phyloP scores from a whole-genome alignment of 176 grass and related monocot species.

The Melocanna baccifera region DNA sequence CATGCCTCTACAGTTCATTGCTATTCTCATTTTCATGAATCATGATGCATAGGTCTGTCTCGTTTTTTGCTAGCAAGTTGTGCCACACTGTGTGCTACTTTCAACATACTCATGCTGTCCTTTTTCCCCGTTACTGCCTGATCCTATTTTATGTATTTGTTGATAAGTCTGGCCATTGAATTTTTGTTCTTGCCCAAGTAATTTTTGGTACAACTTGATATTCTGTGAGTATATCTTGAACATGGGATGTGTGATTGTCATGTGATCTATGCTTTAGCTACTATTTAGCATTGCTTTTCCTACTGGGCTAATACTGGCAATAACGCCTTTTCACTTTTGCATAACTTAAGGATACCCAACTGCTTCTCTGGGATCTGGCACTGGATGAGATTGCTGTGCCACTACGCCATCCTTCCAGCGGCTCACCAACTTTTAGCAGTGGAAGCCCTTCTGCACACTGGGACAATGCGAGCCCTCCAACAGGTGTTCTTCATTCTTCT shows the following conservation, averaged over 20 bases:
- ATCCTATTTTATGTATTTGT: constrained; percentile 10
- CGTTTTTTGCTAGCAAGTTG: background rate
- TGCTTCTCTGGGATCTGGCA: constrained; percentile 90
- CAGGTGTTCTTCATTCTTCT: constrained; percentile 76
- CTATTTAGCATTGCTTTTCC: background rate
- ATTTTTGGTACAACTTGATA: constrained; percentile 4
- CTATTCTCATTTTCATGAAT: background rate
- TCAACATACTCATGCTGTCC: background rate
- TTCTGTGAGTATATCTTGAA: constrained; percentile 13
- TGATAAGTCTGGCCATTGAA: background rate
- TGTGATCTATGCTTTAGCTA: constrained; percentile 11
- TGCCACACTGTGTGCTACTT: background rate
- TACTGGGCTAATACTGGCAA: background rate
- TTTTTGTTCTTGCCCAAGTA: background rate
- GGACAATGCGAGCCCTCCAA: constrained; percentile 57
- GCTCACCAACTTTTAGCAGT: constrained; percentile 72
- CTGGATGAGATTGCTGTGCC: constrained; percentile 81
- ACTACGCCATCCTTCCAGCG: constrained; percentile 55
- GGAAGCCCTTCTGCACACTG: constrained; percentile 73
- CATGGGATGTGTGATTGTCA: background rate
- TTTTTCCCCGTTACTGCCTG: background rate
- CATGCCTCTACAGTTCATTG: background rate
- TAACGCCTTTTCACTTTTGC: constrained; percentile 9
- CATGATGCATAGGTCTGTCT: background rate
- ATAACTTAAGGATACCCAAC: constrained; percentile 64